phyloP scores from a whole-genome alignment of 2,329 filamentous ascomycete genomes.

The Rutstroemia sydowiana region DNA sequence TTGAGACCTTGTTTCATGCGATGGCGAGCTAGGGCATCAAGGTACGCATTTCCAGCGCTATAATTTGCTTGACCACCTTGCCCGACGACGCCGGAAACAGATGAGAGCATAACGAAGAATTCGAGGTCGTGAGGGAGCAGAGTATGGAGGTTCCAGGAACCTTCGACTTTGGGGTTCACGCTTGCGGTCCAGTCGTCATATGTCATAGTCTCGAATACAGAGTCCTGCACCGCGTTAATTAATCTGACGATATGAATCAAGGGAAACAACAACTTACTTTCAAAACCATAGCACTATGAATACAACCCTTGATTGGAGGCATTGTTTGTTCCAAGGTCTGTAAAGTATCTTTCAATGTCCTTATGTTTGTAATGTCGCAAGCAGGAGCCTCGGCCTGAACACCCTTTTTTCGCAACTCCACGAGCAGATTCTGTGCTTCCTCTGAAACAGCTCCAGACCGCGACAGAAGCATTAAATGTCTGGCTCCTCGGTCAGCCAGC shows the following conservation, averaged over 20 bases:
- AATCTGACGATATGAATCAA: background rate
- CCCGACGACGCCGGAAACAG: conserved; percentile 22
- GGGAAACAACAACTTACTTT: conserved; percentile 3
- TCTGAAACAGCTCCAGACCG: too few relatives aligned
- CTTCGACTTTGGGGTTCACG: conserved; percentile 31
- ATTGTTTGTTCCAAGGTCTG: background rate
- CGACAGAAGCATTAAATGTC: conserved; percentile 27
- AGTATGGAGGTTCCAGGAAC: conserved; percentile 21
- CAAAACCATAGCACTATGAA: conserved; percentile 42
- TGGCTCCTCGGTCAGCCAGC: conserved; percentile 21
- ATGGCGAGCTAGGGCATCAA: conserved; percentile 15
- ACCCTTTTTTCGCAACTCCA: conserved; percentile 22
- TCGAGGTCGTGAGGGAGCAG: conserved; percentile 11
- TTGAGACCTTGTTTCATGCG: conserved; percentile 9
- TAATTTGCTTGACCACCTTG: conserved; percentile 14
- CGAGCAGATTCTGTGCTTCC: conserved; percentile 8
- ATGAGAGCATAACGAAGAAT: conserved; percentile 28
- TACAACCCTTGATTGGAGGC: conserved; percentile 34
- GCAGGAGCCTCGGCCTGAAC: conserved; percentile 37
- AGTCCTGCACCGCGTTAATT: conserved; percentile 10
- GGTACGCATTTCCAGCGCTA: conserved; percentile 27
- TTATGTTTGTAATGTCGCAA: conserved; percentile 41
- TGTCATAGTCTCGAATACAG: conserved; percentile 28
- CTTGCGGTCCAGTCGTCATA: conserved; percentile 31
- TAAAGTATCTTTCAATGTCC: conserved; percentile 12